Evolutionary conservation across 83 land plant species (phyloP).

Genomic region (Diphasiastrum complanatum): DNA sequence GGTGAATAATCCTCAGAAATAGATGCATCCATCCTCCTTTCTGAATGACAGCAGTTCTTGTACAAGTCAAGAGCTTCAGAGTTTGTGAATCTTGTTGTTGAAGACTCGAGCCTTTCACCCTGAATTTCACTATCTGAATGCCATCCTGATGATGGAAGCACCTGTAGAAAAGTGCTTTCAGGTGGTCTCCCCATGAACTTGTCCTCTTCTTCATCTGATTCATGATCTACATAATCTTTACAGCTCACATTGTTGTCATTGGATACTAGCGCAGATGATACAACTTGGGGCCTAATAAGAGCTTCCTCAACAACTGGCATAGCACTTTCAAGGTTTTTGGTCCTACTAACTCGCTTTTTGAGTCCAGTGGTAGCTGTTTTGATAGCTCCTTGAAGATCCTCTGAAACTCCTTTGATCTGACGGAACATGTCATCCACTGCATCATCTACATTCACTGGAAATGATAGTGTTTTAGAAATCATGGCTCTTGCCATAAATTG

Average conservation of each 20-base stretch:
- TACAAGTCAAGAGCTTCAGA: not conserved
- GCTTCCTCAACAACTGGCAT: too few species aligned
- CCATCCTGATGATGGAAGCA: constrained; percentile 43
- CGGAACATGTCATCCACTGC: constrained; percentile 98
- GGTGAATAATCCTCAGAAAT: constrained; percentile 23
- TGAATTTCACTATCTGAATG: constrained; percentile 78
- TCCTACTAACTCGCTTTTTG: constrained; percentile 7
- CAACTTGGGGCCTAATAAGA: constrained; percentile 11
- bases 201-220: constrained; percentile 31
- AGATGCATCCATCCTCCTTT: constrained; percentile 19
- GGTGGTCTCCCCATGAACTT: constrained; percentile 11
- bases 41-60: not conserved
- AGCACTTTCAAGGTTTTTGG: not conserved
- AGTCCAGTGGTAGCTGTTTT: constrained; percentile 26
- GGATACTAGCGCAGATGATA: not conserved
- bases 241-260: constrained; percentile 50
- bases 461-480: too few species aligned
- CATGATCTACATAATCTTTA: constrained; percentile 41
- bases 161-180: constrained; percentile 11
- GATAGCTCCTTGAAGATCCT: constrained; percentile 40
- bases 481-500: too few species aligned
- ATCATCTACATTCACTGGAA: constrained; percentile 99
- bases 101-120: not conserved
- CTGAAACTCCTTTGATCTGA: constrained; percentile 89
- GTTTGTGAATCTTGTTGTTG: not conserved